phyloP scores from a whole-genome alignment of 202 grass and related monocot genomes.

The Setaria viridis region DNA sequence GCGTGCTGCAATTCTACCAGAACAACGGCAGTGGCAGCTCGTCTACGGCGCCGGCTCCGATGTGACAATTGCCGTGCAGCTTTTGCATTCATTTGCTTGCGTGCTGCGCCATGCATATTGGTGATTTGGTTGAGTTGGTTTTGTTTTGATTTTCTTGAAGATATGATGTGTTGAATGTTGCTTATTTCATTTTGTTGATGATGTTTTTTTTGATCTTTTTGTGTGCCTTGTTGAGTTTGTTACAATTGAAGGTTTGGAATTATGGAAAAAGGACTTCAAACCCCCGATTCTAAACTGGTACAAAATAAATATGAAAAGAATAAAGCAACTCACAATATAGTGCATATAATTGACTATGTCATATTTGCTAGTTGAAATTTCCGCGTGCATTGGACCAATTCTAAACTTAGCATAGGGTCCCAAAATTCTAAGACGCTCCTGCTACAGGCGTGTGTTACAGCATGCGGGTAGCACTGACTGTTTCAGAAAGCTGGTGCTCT shows the following conservation, averaged over 20 bases:
- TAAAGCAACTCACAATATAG: background rate
- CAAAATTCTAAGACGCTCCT: background rate
- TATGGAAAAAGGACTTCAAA: background rate
- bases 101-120: background rate
- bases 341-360: background rate
- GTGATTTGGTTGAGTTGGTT: background rate
- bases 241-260: background rate
- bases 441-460: background rate
- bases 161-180: background rate
- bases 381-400: no score
- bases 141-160: background rate
- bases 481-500: background rate
- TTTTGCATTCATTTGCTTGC: background rate
- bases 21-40: background rate
- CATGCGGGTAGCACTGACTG: background rate
- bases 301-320: background rate
- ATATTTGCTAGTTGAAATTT: background rate
- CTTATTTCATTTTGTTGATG: background rate
- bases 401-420: background rate
- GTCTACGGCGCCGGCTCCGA: constrained; percentile 51
- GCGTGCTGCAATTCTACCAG: constrained; percentile 41
- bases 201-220: background rate
- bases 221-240: background rate
- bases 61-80: constrained; percentile 21
- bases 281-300: no score